Conservation (phyloP, 352 stramenopile genomes). For the Globisporangium nagaii region DNA sequence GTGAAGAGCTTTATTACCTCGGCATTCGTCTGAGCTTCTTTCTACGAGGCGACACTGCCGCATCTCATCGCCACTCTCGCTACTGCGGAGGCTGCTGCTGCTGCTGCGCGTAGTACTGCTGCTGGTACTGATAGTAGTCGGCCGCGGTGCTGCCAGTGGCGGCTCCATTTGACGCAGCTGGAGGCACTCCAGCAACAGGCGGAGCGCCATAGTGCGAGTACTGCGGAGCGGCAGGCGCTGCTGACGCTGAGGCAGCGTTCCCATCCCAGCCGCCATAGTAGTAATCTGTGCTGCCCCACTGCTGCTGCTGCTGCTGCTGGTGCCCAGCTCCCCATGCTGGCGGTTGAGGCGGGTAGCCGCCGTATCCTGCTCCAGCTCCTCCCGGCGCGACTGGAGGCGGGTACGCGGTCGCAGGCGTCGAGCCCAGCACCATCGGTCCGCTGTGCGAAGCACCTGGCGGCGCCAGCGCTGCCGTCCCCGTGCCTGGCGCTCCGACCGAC, state of each 20-base stretch:
- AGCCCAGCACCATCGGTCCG: conserved; percentile 23
- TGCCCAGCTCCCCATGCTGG: conserved; percentile 15
- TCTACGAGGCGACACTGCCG: not conserved
- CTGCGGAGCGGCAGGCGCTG: conserved; percentile 12
- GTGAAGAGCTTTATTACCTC: not conserved
- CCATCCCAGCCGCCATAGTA: conserved; percentile 52
- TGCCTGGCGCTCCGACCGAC: conserved; percentile 32
- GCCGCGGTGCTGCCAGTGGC: not conserved
- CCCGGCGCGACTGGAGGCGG: conserved; percentile 32
- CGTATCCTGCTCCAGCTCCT: conserved; percentile 27
- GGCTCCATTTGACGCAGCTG: not conserved
- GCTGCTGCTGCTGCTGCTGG: conserved; percentile 19
- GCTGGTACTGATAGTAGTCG: conserved; percentile 43
- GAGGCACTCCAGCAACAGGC: conserved; percentile 3
- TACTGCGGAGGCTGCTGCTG: conserved; percentile 19
- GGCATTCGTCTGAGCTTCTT: not conserved
- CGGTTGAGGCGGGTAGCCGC: conserved; percentile 3
- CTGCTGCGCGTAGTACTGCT: conserved; percentile 19
- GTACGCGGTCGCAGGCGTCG: conserved; percentile 46
- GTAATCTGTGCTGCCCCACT: conserved; percentile 29
- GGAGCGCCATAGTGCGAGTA: conserved; percentile 29
- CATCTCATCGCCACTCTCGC: not conserved
- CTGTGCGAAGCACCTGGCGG: conserved; percentile 22
- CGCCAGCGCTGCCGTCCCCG: conserved; percentile 16
- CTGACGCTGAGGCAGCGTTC: not conserved